Evolutionary conservation across 495 filamentous ascomycete genomes (phyloP).

Genomic region (Podospora pseudocomata): DNA sequence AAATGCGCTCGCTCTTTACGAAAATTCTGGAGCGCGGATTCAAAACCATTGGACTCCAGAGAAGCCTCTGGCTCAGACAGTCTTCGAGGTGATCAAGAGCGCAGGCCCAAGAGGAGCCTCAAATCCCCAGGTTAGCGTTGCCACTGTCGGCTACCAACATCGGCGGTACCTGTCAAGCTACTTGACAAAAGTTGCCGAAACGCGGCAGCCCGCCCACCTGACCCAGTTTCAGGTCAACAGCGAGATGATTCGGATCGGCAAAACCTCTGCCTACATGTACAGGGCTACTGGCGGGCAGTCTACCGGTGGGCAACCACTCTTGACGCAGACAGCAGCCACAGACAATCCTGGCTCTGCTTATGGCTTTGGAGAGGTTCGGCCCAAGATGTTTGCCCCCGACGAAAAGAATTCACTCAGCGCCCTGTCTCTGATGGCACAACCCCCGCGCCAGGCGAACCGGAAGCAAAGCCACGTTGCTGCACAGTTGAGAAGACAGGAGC

Average conservation of each 20-base stretch:
- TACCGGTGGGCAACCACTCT: neutral
- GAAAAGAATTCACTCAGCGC: constrained; percentile 24
- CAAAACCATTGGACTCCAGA: constrained; percentile 41
- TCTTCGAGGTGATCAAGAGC: constrained; percentile 43
- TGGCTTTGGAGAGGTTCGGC: constrained; percentile 28
- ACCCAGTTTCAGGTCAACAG: constrained; percentile 42
- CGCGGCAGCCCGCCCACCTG: constrained; percentile 44
- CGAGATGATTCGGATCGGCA: constrained; percentile 39
- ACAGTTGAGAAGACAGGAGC: neutral
- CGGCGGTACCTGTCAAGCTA: constrained; percentile 44
- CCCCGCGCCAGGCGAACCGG: constrained; percentile 17
- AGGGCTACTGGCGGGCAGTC: constrained; percentile 22
- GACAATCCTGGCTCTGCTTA: constrained; percentile 12
- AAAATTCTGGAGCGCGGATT: constrained; percentile 26
- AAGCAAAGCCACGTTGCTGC: constrained; percentile 24
- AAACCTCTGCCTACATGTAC: constrained; percentile 47
- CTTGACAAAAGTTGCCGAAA: constrained; percentile 38
- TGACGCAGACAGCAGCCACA: neutral
- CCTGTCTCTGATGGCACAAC: constrained; percentile 9
- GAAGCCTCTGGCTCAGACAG: constrained; percentile 41
- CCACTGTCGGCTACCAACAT: constrained; percentile 42
- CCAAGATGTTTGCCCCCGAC: constrained; percentile 20
- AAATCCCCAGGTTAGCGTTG: constrained; percentile 41
- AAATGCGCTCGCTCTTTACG: constrained; percentile 29
- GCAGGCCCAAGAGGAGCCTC: constrained; percentile 40